phyloP scores from a whole-genome alignment of 1,284 basidiomycete genomes.

The Phylloporus gajari region DNA sequence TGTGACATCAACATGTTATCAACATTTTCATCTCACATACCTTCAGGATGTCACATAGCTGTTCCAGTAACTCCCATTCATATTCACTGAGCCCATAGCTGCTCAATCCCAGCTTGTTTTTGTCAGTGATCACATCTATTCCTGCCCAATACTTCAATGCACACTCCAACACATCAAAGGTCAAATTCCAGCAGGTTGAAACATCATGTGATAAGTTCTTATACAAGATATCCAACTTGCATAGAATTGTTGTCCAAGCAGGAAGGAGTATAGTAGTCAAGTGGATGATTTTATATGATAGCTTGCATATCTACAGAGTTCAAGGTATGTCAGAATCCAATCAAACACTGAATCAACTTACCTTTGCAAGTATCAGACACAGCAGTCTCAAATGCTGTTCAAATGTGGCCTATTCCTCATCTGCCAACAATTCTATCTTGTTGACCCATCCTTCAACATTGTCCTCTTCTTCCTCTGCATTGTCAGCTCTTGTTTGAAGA shows the following conservation, averaged over 20 bases:
- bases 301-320: not conserved
- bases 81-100: not conserved
- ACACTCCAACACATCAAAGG: not conserved
- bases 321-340: not conserved
- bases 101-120: not conserved
- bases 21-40: not conserved
- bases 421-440: not conserved
- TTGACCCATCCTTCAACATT: not conserved
- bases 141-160: not conserved
- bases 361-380: too few relatives aligned
- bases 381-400: too few relatives aligned
- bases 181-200: not conserved
- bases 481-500: not conserved
- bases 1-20: too few relatives aligned
- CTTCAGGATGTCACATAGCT: not conserved
- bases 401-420: not conserved
- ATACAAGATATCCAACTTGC: not conserved
- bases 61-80: not conserved
- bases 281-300: not conserved
- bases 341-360: too few relatives aligned
- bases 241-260: not conserved
- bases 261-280: not conserved
- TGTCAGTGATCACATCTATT: not conserved
- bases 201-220: not conserved
- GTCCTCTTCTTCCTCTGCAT: too few relatives aligned